These are phyloP conservation scores for Hortaea sp. DNA, from an alignment of 2,329 filamentous ascomycete genomes.

Conservation along the genomic window DNA sequence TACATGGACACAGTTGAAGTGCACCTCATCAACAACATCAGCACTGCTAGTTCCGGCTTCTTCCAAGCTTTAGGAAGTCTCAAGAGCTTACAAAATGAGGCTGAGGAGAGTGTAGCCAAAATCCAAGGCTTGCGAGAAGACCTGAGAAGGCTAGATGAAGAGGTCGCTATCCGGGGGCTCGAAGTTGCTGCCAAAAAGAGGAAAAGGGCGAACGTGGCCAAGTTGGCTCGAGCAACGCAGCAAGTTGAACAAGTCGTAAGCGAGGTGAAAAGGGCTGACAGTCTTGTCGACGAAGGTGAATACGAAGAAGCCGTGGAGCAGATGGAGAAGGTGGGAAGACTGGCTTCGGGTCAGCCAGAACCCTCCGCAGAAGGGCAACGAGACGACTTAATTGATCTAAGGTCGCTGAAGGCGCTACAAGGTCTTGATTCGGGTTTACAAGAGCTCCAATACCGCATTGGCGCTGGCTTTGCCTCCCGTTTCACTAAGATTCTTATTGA, in stretches of 20 bases:
- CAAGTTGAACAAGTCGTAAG: slow-evolving; percentile 74
- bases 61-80: slow-evolving; percentile 89
- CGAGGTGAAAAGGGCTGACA: slow-evolving; percentile 65
- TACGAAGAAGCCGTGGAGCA: slow-evolving; percentile 69
- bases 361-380: slow-evolving; percentile 18
- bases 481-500: slow-evolving; percentile 69
- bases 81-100: slow-evolving; percentile 82
- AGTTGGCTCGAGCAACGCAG: slow-evolving; percentile 69
- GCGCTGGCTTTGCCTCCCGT: slow-evolving; percentile 72
- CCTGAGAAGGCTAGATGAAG: slow-evolving; percentile 68
- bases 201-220: slow-evolving; percentile 72
- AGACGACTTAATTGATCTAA: slow-evolving; percentile 52
- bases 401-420: slow-evolving; percentile 67
- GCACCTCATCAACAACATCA: slow-evolving; percentile 92
- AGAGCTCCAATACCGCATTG: slow-evolving; percentile 67
- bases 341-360: slow-evolving; percentile 64
- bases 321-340: slow-evolving; percentile 66
- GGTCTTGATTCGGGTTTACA: slow-evolving; percentile 69
- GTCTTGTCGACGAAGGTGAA: slow-evolving; percentile 71
- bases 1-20: slow-evolving; percentile 99
- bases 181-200: slow-evolving; percentile 76
- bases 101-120: slow-evolving; percentile 76
- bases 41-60: slow-evolving; percentile 88
- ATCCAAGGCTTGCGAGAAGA: slow-evolving; percentile 77
- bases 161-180: slow-evolving; percentile 76